Percentiles rank a stretch among this genome's conserved stretches.
These are phyloP conservation scores for Cyberlindnera misumaiensis DNA, from an alignment of 805 yeast genomes.

Conservation along the genomic window DNA sequence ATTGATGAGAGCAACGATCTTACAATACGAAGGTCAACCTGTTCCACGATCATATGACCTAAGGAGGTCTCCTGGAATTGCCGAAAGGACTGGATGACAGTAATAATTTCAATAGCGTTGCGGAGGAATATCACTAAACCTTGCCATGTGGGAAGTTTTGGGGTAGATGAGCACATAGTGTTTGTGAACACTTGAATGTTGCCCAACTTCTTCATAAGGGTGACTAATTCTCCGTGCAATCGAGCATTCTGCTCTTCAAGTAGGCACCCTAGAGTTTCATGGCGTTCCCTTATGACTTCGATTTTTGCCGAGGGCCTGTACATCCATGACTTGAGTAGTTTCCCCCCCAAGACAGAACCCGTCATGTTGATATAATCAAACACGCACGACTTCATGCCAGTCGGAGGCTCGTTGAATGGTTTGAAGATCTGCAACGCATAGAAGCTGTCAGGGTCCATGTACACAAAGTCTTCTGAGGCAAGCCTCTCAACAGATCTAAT, in stretches of 20 bases:
- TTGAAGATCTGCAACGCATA: conserved; percentile 22
- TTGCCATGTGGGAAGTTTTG: conserved; percentile 25
- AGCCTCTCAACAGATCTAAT: conserved; percentile 4
- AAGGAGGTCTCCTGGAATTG: neutral
- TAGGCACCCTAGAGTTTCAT: conserved; percentile 23
- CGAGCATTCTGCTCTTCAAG: conserved; percentile 15
- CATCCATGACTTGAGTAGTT: conserved; percentile 29
- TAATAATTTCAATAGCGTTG: conserved; percentile 13
- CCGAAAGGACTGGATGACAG: neutral
- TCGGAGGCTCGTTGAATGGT: conserved; percentile 4
- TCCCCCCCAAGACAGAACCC: conserved; percentile 24
- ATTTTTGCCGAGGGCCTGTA: conserved; percentile 27
- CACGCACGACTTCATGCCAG: conserved; percentile 10
- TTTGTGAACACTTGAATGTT: conserved; percentile 22
- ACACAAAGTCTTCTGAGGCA: conserved; percentile 12
- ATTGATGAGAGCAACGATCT: conserved; percentile 13
- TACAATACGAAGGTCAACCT: conserved; percentile 8
- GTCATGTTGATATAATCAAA: conserved; percentile 22
- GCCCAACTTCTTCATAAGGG: conserved; percentile 21
- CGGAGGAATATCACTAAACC: conserved; percentile 21
- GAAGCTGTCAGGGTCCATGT: conserved; percentile 25
- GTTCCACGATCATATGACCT: conserved; percentile 14
- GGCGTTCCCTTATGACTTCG: conserved; percentile 24
- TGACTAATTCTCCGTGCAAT: conserved; percentile 17
- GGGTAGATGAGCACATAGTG: conserved; percentile 22